Base-by-base conservation (phyloP, 345 rosid genomes). In the Firmiana major region DNA sequence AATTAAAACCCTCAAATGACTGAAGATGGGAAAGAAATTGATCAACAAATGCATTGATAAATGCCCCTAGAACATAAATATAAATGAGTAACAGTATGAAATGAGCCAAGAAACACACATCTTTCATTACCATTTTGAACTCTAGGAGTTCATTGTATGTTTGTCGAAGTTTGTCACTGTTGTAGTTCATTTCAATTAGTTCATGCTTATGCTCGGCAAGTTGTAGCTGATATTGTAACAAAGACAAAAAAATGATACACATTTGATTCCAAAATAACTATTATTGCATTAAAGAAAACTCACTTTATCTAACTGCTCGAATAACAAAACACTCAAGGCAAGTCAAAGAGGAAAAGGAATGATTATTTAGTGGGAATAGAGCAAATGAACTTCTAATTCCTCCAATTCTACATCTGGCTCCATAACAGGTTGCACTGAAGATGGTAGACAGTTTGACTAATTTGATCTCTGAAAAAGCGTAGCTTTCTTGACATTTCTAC, bases 401-500 rank as follows among this genome's bases (percentile, higher is more conserved):
- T 93, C 97, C 84, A 95, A 86, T 77, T 92, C 96, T 80, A 88
- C 71, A 81, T 95, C 98, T 51, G 90, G 89, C 76, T 91, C 96
- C 76, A 88, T 63, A 72, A 83, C 88, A 77, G 88, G 89, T 74
- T 75, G 90, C n/a, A 83, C 79, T 58, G 87, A 87, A 83, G 92
- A 89, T 63, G 85, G 81, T 71, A 93, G 84, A 81, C 97, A 79
- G 99, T 98, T 86, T 95, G 93, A 65, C 77, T 85, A 54, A 90
- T 91, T 90, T 95, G 99, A 78, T 95, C 99, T 86, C 87, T 95
- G 75, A 95, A 82, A 85, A 92, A 93, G 19, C 92, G 88, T 22
- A 95, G 85, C 85, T 93, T 95, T 79, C 99, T 92, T 31, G 97
- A 95, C 98, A 93, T 95, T 83, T 95, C 99, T 71, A 92, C 98